Base-by-base conservation (phyloP, 148 eudicot species). In the Polygonum aviculare region DNA sequence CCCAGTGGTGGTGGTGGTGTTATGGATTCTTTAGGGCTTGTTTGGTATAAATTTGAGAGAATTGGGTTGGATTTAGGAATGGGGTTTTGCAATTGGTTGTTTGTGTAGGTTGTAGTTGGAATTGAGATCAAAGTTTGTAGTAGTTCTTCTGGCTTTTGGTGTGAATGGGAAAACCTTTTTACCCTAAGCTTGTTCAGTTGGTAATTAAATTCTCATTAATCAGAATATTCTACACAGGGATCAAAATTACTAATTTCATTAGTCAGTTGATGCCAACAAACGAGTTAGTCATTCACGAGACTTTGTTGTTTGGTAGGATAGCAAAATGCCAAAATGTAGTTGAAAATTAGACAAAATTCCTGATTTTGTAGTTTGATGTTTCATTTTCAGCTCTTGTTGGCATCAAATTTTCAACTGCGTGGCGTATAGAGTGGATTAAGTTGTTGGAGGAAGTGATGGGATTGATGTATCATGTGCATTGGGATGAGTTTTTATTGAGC, bases 241-340 rank as follows among this genome's bases (percentile, higher is more conserved):
- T 1, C 31, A 26, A 26, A 26, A 26, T 26, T 26, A 26, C 1
- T 0, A 54, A 54, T 16, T 54, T 54, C 26, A 22, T 31, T 19
- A 57, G 0, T 51, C 55, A 21, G 33, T 19, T 57, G 63, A 10
- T 14, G 21, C 7, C 33, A 57, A 57, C 2, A 57, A 21, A 19
- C 33, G 14, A 59, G 67, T 59, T 21, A 59, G 19, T 18, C 57
- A 52, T 16, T 52, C 57, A 52, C n/a, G 57, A 59, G 35, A 14
- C n/a, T 65, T 65, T 33, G 44, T 67, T 67, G 45, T 36, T 67
- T 67, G 72, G 72, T 67, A 67, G 41, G 72, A 36, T 67, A 67
- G 72, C 45, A 36, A 67, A 67, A 67, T 67, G 72, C 10, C 45
- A 36, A 67, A 67, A 67, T 67, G 72, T 22, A 67, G 72, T 35